These are phyloP conservation scores for Cladosporium velox DNA, from an alignment of 2,329 filamentous ascomycete species.

Conservation along the genomic window DNA sequence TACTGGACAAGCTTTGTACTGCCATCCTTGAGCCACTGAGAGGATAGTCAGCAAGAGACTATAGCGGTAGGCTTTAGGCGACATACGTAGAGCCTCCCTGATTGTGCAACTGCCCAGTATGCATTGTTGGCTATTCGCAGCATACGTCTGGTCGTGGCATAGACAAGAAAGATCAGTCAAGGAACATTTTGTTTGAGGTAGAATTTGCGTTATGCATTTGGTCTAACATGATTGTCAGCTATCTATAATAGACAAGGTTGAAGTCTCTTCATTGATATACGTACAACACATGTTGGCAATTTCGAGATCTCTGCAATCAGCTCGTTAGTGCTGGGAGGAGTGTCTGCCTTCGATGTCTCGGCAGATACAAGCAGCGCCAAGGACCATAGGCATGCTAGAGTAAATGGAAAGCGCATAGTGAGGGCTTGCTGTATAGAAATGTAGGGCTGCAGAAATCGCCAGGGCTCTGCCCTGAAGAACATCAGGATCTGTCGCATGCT, in stretches of 20 bases:
- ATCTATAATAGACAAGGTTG: not conserved
- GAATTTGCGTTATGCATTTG: not conserved
- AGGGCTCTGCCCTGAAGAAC: not conserved
- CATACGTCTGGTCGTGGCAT: not conserved
- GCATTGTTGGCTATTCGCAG: not conserved
- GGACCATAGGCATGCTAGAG: not conserved
- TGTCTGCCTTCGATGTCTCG: not conserved
- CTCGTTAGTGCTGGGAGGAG: not conserved
- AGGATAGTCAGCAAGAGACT: not conserved
- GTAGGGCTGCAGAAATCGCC: not conserved
- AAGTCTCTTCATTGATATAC: not conserved
- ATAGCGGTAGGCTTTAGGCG: not conserved
- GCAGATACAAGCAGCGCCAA: not conserved
- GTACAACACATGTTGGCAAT: constrained; percentile 10
- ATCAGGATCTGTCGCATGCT: not conserved
- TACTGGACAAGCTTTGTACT: not conserved
- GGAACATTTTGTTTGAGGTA: not conserved
- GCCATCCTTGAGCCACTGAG: constrained; percentile 2
- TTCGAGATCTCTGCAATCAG: not conserved
- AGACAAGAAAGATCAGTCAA: not conserved
- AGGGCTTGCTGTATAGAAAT: not conserved
- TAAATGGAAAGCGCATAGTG: not conserved
- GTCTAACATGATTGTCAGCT: not conserved
- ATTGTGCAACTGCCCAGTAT: constrained; percentile 1
- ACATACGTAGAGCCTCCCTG: constrained; percentile 6